phyloP scores from a whole-genome alignment of 768 basidiomycete species.

The Leucocoprinus leucothites region DNA sequence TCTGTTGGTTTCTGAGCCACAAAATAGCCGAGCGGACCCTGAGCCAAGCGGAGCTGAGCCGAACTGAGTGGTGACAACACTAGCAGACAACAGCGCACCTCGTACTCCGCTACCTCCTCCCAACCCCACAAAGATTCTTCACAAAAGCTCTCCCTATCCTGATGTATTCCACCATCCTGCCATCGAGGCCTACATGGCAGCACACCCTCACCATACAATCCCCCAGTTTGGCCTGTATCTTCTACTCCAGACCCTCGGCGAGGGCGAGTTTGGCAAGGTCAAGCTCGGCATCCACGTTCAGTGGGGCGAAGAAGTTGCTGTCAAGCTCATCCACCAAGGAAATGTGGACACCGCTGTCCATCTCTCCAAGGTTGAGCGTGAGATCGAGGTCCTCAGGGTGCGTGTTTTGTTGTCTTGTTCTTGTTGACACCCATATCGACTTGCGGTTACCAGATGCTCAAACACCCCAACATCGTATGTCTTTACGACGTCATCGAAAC shows the following conservation, averaged over 20 bases:
- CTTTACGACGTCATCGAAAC: slow-evolving; percentile 99
- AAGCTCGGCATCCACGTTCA: slow-evolving; percentile 93
- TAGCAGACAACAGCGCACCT: slow-evolving; percentile 62
- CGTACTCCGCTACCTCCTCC: too few relatives aligned
- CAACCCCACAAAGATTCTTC: too few relatives aligned
- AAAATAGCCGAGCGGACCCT: too few relatives aligned
- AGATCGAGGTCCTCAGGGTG: slow-evolving; percentile 96
- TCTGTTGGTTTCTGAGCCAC: too few relatives aligned
- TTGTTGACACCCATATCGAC: slow-evolving; percentile 14
- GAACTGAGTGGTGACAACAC: not conserved
- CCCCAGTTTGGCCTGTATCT: slow-evolving; percentile 95
- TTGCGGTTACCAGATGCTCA: slow-evolving; percentile 61
- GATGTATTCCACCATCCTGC: slow-evolving; percentile 56
- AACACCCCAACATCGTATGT: slow-evolving; percentile 97
- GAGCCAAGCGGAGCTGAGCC: too few relatives aligned
- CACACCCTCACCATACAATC: slow-evolving; percentile 82
- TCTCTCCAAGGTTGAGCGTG: slow-evolving; percentile 94
- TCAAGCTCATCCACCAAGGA: too few relatives aligned
- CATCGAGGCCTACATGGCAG: slow-evolving; percentile 76
- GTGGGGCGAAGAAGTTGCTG: slow-evolving; percentile 63
- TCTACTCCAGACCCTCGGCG: too few relatives aligned
- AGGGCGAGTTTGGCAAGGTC: slow-evolving; percentile 99
- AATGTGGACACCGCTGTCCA: slow-evolving; percentile 42
- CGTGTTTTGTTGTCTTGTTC: slow-evolving; percentile 28
- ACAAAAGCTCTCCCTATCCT: slow-evolving; percentile 47